Evolutionary conservation across 2,329 filamentous ascomycete species (phyloP), one percentile per base, ranked within the genome.

Genomic region (Aspergillus tubingensis): DNA sequence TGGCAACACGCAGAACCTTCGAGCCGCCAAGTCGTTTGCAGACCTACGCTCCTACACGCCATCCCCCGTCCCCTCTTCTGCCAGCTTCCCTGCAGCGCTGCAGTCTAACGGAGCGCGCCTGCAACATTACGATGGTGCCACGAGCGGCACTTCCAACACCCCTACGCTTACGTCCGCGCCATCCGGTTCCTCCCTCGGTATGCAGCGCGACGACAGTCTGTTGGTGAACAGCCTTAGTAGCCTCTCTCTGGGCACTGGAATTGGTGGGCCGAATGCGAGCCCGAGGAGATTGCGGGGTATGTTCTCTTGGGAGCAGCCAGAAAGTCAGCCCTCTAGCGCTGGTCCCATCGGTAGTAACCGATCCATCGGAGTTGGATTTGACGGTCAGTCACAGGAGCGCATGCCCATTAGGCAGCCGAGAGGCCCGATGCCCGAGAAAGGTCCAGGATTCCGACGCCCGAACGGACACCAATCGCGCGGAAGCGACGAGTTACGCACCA

Each of bases 41-140:
- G 95, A 99, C 74, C 81, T 99, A 65, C 90, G 94, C 65, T 96
- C 93, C 1, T 96, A 96, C 79, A 97, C 93, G 15, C 94, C 94
- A 10, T 98, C 94, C 68, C 94, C 95, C 5, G 94, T 91, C 3
- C 89, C 89, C 7, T 96, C 95, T 11, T 92, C 91, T 17, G 91
- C 91, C 5, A 96, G 92, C 80, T 96, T 96, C 74, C 88, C 91
- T 58, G 86, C 86, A 65, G 85, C 84, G 62, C 80, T 91, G 53
- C 82, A 82, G 70, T 83, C 84, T 64, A 88, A 88, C 67, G 85
- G 87, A 57, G 80, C 85, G 49, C 83, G 86, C 57, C 84, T 88
- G 65, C 84, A 85, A 62, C 71, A 73, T 49, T 85, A 86, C 60
- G 84, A 88, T 66, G 81, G 81, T 64, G 76, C 79, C 11, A 81